Base-by-base conservation (phyloP, 345 rosid species). In the Euphorbia pulcherrima region DNA sequence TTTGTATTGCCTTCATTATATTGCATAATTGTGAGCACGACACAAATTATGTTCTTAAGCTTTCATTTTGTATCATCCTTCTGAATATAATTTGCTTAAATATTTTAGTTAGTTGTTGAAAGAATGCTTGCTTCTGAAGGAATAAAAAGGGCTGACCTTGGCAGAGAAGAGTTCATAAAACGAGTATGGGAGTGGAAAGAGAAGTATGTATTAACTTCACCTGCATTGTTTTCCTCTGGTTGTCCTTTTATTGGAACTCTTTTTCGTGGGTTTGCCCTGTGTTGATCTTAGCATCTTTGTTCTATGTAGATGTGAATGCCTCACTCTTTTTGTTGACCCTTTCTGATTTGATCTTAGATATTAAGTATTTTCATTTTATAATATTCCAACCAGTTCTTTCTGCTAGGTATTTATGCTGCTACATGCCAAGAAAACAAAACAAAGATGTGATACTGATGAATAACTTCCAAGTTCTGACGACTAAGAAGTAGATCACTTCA, bases 121-220 rank as follows among this genome's bases (percentile, higher is more conserved):
- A 86, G 77, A 86, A 90, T 90, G 98, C 82, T 93, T 78, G 92
- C 88, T 56, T 83, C 90, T 72, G 96, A 93, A 86, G 97, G 98
- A 71, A 81, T 86, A 69, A 87, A 86, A 79, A 86, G 97, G 85
- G 80, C 68, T 44, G 92, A 90, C 29, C 58, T 93, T 79, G 81
- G 88, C 63, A 84, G 98, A 82, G 96, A 89, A 55, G 96, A 90
- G 79, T 93, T 93, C 84, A 82, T 84, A 50, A 84, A 83, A 82
- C 85, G 88, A 83, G 96, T 90, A 69, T 93, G 97, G 98, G 92
- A 93, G 70, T 93, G 98, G 98, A 90, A 93, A 75, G 92, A 86
- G 70, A 90, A 93, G 98, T 93, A 93, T 73, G 72, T 62, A 73
- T 77, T 68, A 60, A 57, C 54, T 51, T 50, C 60, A 44, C 53